Conservation (phyloP, 306 rosid genomes). For the Dryas drummondii region DNA sequence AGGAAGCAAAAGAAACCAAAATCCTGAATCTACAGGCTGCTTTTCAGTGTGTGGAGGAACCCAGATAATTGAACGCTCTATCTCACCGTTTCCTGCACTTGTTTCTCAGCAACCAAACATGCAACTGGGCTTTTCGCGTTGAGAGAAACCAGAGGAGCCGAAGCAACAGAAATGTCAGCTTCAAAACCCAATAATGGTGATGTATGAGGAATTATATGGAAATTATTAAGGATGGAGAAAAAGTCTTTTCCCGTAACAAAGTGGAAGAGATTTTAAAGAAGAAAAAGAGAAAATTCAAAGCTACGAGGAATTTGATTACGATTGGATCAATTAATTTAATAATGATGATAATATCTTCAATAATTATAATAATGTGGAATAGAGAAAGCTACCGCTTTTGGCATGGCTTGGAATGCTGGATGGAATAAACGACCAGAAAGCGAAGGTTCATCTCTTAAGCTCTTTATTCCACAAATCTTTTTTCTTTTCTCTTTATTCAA, state of each 20-base stretch:
- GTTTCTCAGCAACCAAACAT: constrained; percentile 7
- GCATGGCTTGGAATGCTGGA: background rate
- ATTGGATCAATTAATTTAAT: constrained; percentile 2
- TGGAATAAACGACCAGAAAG: constrained; percentile 8
- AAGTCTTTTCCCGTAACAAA: background rate
- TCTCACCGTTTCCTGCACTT: background rate
- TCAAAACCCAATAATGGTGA: constrained; percentile 2
- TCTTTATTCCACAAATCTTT: background rate
- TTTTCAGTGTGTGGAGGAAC: background rate
- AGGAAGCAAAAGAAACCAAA: background rate
- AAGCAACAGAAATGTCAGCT: background rate
- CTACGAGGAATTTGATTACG: constrained; percentile 7
- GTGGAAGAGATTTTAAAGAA: background rate
- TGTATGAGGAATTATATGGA: background rate
- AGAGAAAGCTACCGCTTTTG: constrained; percentile 12
- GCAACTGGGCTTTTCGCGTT: background rate
- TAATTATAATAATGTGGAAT: constrained; percentile 6
- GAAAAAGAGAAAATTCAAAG: background rate
- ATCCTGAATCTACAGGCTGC: background rate
- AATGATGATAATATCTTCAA: constrained; percentile 13
- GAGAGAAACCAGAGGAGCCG: background rate
- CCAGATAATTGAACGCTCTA: background rate
- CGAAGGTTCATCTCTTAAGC: background rate
- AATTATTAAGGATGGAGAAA: background rate
- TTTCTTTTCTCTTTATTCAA: background rate